Conservation (phyloP, 257 asterid genomes). For the Gentiana dahurica region DNA sequence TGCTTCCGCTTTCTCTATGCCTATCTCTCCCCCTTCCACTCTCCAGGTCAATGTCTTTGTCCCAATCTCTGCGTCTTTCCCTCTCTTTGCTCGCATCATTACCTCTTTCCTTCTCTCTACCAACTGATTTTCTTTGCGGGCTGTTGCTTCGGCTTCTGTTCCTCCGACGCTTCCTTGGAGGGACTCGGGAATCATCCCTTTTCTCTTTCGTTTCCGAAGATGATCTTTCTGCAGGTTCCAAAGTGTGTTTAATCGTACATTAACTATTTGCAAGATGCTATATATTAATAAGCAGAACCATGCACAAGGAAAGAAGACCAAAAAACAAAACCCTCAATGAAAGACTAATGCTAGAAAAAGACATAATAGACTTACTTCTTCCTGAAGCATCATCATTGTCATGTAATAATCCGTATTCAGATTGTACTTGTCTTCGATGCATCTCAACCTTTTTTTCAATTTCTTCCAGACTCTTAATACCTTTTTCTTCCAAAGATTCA, state of each 20-base stretch:
- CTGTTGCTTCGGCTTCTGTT: constrained; percentile 67
- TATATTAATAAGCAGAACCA: not conserved
- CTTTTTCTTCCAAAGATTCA: constrained; percentile 86
- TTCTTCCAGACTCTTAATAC: constrained; percentile 48
- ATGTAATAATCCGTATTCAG: constrained; percentile 59
- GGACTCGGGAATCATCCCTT: constrained; percentile 50
- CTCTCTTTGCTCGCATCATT: constrained; percentile 35
- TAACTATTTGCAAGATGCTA: not conserved
- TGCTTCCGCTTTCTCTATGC: constrained; percentile 33
- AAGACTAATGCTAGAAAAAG: not conserved
- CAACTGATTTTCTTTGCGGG: constrained; percentile 50
- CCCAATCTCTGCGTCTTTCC: constrained; percentile 50
- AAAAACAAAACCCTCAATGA: not conserved
- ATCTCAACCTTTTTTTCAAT: constrained; percentile 68
- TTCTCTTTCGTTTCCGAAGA: constrained; percentile 45
- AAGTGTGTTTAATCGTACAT: too few relatives aligned
- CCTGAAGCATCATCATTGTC: constrained; percentile 46
- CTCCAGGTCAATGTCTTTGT: constrained; percentile 27
- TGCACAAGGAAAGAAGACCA: not conserved
- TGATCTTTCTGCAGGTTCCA: constrained; percentile 31
- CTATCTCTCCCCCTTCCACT: constrained; percentile 38
- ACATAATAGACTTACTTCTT: constrained; percentile 36
- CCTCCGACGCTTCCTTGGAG: constrained; percentile 53
- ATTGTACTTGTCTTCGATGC: constrained; percentile 50
- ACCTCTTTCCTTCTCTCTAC: constrained; percentile 54